Conservation (phyloP, 805 yeast species). For the Candida arabinofermentans region DNA sequence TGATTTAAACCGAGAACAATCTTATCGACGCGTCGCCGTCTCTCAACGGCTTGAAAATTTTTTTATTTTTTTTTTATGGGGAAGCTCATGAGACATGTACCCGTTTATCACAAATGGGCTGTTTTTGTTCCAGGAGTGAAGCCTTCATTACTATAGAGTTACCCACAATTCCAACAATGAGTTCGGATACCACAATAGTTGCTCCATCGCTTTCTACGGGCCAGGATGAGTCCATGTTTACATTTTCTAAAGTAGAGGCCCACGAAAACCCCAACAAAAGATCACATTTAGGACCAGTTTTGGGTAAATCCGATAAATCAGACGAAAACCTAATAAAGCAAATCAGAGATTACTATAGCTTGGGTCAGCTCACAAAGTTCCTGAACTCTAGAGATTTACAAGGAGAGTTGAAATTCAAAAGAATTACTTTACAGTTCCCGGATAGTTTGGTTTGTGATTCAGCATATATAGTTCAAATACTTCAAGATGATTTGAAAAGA, state of each 20-base stretch:
- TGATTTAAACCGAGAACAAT: too few relatives aligned
- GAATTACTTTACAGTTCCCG: constrained; percentile 86
- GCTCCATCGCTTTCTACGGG: constrained; percentile 77
- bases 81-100: too few relatives aligned
- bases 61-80: too few relatives aligned
- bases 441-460: constrained; percentile 78
- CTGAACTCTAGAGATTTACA: constrained; percentile 27
- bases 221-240: constrained; percentile 58
- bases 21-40: neutral
- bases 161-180: constrained; percentile 5
- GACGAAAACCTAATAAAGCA: constrained; percentile 26
- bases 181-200: constrained; percentile 24
- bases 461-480: constrained; percentile 55
- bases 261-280: constrained; percentile 12
- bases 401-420: constrained; percentile 32
- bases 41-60: too few relatives aligned
- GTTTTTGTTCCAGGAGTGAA: neutral
- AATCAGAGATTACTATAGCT: constrained; percentile 50
- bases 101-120: neutral
- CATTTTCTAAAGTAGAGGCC: constrained; percentile 39
- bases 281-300: constrained; percentile 27
- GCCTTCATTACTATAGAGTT: neutral
- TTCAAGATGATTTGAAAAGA: constrained; percentile 38
- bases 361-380: constrained; percentile 28
- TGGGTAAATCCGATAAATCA: constrained; percentile 11